Conservation (phyloP, 2,329 filamentous ascomycete species). For the Verticillium tricorpus region DNA sequence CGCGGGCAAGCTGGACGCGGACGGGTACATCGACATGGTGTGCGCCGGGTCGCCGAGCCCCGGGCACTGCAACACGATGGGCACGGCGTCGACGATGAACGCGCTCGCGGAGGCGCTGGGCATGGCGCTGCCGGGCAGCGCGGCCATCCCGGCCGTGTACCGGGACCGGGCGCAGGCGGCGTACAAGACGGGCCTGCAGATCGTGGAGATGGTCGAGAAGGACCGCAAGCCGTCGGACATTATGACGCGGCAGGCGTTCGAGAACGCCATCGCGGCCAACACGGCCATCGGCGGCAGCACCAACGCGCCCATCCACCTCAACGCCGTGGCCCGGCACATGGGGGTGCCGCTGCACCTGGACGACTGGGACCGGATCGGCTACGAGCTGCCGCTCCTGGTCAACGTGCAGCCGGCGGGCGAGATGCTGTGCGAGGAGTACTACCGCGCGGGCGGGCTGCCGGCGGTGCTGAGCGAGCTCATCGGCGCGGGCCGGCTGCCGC, state of each 20-base stretch:
- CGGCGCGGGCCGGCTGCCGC: conserved; percentile 37
- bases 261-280: conserved; percentile 51
- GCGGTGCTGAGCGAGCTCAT: conserved; percentile 50
- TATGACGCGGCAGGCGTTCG: conserved; percentile 49
- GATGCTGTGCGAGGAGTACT: conserved; percentile 48
- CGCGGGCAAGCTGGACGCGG: conserved; percentile 38
- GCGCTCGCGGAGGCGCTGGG: conserved; percentile 46
- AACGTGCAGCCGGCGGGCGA: conserved; percentile 53
- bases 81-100: conserved; percentile 49
- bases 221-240: conserved; percentile 49
- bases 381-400: conserved; percentile 43
- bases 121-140: conserved; percentile 46
- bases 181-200: conserved; percentile 41
- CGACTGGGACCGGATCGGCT: conserved; percentile 49
- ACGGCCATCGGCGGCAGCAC: conserved; percentile 53
- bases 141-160: conserved; percentile 46
- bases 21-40: conserved; percentile 41
- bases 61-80: conserved; percentile 50
- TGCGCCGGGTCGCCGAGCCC: conserved; percentile 34
- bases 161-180: conserved; percentile 41
- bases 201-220: conserved; percentile 44
- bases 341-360: conserved; percentile 44
- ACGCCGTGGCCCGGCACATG: conserved; percentile 49
- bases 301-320: conserved; percentile 52
- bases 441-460: conserved; percentile 46